phyloP scores from a whole-genome alignment of 306 rosid genomes.

The Carpinus fangiana region DNA sequence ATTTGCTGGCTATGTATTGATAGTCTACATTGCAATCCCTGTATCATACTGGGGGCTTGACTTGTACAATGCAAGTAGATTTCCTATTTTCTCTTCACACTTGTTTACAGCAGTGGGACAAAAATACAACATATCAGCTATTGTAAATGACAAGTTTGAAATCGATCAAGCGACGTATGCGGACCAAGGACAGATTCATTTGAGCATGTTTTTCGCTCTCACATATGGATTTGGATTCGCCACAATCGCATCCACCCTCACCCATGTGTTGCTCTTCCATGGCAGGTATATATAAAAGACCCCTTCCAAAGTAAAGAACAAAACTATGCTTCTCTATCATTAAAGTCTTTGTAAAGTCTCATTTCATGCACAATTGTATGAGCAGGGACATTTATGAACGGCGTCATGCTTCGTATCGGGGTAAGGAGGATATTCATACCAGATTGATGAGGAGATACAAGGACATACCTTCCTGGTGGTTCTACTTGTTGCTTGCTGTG shows the following conservation, averaged over 20 bases:
- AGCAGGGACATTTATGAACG: slow-evolving; percentile 73
- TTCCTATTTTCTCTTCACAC: slow-evolving; percentile 72
- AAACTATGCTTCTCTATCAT: neutral
- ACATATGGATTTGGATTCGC: slow-evolving; percentile 79
- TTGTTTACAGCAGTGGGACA: slow-evolving; percentile 61
- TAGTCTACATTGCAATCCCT: slow-evolving; percentile 51
- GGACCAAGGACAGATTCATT: slow-evolving; percentile 58
- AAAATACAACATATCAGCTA: slow-evolving; percentile 50
- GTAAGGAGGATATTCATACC: slow-evolving; percentile 73
- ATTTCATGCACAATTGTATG: slow-evolving; percentile 19
- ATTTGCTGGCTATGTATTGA: slow-evolving; percentile 46
- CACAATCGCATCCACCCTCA: slow-evolving; percentile 64
- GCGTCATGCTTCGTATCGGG: slow-evolving; percentile 49
- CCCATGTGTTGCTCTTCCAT: slow-evolving; percentile 69
- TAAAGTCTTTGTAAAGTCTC: neutral
- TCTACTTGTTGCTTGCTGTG: slow-evolving; percentile 48
- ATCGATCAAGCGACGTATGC: slow-evolving; percentile 40
- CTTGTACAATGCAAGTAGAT: slow-evolving; percentile 46
- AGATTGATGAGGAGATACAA: slow-evolving; percentile 66
- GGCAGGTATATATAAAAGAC: slow-evolving; percentile 53
- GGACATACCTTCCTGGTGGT: slow-evolving; percentile 90
- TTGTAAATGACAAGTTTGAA: slow-evolving; percentile 62
- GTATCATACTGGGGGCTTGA: slow-evolving; percentile 64
- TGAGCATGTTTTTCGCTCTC: slow-evolving; percentile 71
- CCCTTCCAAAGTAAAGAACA: neutral